These are phyloP conservation scores for Tricholoma hemisulphureum DNA, from an alignment of 768 basidiomycete genomes.

Conservation along the genomic window DNA sequence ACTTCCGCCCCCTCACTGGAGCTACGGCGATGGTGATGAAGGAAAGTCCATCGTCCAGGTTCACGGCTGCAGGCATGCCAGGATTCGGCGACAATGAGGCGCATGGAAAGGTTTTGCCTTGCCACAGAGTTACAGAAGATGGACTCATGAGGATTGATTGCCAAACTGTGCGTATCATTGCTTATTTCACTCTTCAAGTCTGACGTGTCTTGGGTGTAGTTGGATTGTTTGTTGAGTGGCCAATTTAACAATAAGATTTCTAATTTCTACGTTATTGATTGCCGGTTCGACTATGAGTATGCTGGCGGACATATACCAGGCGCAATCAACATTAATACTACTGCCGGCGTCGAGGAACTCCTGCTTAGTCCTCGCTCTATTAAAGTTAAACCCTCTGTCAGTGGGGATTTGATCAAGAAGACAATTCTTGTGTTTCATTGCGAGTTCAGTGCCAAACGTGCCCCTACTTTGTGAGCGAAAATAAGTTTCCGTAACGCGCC, in stretches of 20 bases:
- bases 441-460: constrained; percentile 94
- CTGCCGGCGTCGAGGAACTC: constrained; percentile 74
- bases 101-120: constrained; percentile 90
- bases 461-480: constrained; percentile 84
- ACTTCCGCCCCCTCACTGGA: constrained; percentile 73
- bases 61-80: constrained; percentile 61
- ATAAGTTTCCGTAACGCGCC: not conserved
- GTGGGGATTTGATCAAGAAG: constrained; percentile 72
- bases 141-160: constrained; percentile 88
- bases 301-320: constrained; percentile 90
- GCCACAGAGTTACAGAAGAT: constrained; percentile 91
- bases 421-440: constrained; percentile 95
- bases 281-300: constrained; percentile 97
- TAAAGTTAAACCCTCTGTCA: constrained; percentile 66
- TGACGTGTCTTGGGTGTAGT: constrained; percentile 39
- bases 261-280: constrained; percentile 84
- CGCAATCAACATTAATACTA: constrained; percentile 89
- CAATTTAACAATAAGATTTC: constrained; percentile 62
- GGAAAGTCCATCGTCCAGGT: constrained; percentile 59
- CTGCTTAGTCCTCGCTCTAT: constrained; percentile 57
- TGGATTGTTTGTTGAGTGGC: constrained; percentile 78
- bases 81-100: constrained; percentile 94
- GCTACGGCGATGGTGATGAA: constrained; percentile 52
- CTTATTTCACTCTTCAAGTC: constrained; percentile 11
- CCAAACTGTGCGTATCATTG: constrained; percentile 60